Base-by-base conservation (phyloP, 306 rosid genomes). In the Castanea sativa region DNA sequence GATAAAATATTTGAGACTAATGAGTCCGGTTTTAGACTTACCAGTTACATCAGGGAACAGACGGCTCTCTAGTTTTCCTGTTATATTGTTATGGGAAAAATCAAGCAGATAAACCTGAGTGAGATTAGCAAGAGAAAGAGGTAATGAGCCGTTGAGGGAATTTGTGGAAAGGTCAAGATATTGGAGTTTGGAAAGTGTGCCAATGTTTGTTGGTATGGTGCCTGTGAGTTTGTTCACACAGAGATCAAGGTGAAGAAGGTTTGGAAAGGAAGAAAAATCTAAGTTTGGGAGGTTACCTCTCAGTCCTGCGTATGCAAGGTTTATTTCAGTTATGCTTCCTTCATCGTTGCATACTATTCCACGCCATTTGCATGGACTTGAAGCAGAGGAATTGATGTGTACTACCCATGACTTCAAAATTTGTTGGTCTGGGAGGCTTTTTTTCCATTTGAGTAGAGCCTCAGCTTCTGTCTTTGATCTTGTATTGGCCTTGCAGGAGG, bases 131-230 rank as follows among this genome's bases (percentile, higher is more conserved):
- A 88, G 74, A 41, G 94, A 90, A 71, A 88, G 85, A 76, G 94
- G 94, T 2, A 90, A 35, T 5, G 88, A 74, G 11, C 86, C 86
- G 55, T 79, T 85, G 59, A 90, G 69, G 16, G 43, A 52, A 58
- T 88, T 90, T 0, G 82, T 77, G 38, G 92, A 88, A 38, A 91
- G 91, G 35, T 91, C 92, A 58, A 91, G 93, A 18, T 18, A 87
- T 5, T 71, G 85, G 14, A 91, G 93, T 4, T 81, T 91, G 2
- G 91, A 82, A 63, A 81, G 87, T 0, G 75, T 41, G 0, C 96
- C 93, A 71, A 91, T 84, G 55, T 68, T 77, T 29, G 72, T 18
- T 25, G 95, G 95, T 19, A 89, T 87, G 5, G 20, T 12, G 19
- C 91, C 96, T 5, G 75, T 56, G 78, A 89, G 89, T 23, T 74